These are phyloP conservation scores for Aurinia saxatilis DNA, from an alignment of 345 rosid genomes.

Conservation along the genomic window DNA sequence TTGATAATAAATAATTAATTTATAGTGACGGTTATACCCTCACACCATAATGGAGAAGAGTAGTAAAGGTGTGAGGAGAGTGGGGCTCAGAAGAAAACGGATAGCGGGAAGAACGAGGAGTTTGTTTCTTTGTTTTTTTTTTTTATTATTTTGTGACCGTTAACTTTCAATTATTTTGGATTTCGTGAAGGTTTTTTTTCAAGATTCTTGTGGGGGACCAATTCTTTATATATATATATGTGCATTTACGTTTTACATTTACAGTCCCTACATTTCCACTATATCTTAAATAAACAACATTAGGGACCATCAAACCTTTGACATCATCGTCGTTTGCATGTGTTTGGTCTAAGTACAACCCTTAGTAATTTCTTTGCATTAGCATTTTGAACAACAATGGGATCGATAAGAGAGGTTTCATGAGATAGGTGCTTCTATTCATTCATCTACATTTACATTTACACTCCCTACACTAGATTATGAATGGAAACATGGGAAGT, in stretches of 20 bases:
- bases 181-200: background rate
- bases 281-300: background rate
- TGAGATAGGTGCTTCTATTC: too few species aligned
- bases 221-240: background rate
- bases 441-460: too few species aligned
- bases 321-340: too few species aligned
- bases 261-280: background rate
- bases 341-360: too few species aligned
- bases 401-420: too few species aligned
- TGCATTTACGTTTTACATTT: too few species aligned
- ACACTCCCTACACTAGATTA: too few species aligned
- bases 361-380: too few species aligned
- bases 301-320: background rate
- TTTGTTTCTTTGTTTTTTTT: background rate
- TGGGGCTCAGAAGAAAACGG: constrained; percentile 2
- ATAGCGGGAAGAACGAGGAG: constrained; percentile 7
- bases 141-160: constrained; percentile 14
- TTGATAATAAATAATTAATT: background rate
- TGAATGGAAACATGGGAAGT: too few species aligned
- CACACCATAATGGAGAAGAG: background rate
- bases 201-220: constrained; percentile 29
- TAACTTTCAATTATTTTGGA: constrained; percentile 27
- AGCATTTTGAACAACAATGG: too few species aligned
- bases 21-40: background rate
- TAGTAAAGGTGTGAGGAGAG: background rate